Evolutionary conservation across 192 early-diverging fungal genomes (phyloP), one percentile per base, ranked within the genome.

Genomic region (Linnemannia hyalina): DNA sequence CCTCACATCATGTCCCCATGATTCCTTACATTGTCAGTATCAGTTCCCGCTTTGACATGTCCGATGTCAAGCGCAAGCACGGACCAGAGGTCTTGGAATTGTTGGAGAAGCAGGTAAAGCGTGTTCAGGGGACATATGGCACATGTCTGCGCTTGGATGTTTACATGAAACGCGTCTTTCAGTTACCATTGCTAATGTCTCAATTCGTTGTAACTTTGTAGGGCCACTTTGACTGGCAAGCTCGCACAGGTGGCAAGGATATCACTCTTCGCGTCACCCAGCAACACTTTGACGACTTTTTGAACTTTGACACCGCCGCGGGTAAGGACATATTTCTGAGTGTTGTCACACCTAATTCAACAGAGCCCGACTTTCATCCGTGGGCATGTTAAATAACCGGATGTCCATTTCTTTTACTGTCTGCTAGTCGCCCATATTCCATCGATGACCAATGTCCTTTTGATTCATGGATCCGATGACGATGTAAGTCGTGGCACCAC

Each of bases 401-500:
- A 42, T 29, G 18, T 42, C 40, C 7, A n/a, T 11, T 47, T 65
- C 36, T 52, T 42, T 74, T 42, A 3, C n/a, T 13, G 32, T 52
- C n/a, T 7, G 41, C 2, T 75, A 91, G 92, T 91, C 8, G 60
- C 75, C 49, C 80, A 90, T 40, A 88, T 93, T 65, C 90, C 92
- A 4, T 71, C 82, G 26, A 88, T 88, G 69, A 91, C 89, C 20
- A 88, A 84, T 72, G 83, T 93, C 40, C 82, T 93, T 38, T 89
- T 91, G 29, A 81, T 78, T 40, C 92, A 93, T 84, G 92, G 92
- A 18, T 80, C 89, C 4, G 76, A 75, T 15, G 92, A 93, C 73
- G 70, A 36, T 68, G 91, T 92, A 92, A 76, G 84, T 57, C n/a
- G 0, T 29, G 11, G 26, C 29, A 23, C 38, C 35, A 42, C 69